Conservation (phyloP, 148 eudicot species). For the Dysphania ambrosioides region DNA sequence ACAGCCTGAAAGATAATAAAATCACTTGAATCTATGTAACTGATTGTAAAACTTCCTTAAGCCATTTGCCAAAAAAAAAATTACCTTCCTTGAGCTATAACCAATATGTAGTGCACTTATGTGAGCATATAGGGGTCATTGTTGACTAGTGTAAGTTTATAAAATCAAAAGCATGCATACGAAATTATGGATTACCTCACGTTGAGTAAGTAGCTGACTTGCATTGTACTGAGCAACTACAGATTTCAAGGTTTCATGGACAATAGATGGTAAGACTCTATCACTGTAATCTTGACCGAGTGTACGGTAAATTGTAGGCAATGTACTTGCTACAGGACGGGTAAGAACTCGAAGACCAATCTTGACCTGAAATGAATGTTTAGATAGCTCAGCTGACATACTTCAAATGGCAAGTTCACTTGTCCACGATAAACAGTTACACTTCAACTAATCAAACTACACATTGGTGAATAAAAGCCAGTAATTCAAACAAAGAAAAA, state of each 20-base stretch:
- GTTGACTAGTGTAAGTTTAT: too few relatives aligned
- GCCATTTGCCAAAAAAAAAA: too few relatives aligned
- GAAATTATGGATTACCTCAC: constrained; percentile 62
- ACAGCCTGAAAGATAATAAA: constrained; percentile 48
- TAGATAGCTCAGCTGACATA: constrained; percentile 1
- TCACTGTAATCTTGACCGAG: constrained; percentile 92
- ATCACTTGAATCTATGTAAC: neutral
- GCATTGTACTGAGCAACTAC: constrained; percentile 98
- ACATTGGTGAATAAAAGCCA: too few relatives aligned
- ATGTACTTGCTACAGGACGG: constrained; percentile 61
- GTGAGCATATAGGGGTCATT: too few relatives aligned
- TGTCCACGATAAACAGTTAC: neutral
- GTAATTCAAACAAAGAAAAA: too few relatives aligned
- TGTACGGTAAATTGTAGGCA: constrained; percentile 83
- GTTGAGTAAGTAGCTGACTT: constrained; percentile 92
- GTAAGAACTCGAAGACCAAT: constrained; percentile 96
- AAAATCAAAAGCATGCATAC: too few relatives aligned
- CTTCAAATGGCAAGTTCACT: neutral
- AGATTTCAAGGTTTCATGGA: constrained; percentile 90
- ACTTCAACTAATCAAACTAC: too few relatives aligned
- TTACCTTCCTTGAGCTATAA: too few relatives aligned
- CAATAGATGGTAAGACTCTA: constrained; percentile 86
- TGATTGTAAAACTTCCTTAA: neutral
- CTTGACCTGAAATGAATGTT: constrained; percentile 52
- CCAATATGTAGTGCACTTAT: too few relatives aligned